Conservation (phyloP, 192 early-diverging fungal species). For the Rhizoclosmatium globosum region DNA sequence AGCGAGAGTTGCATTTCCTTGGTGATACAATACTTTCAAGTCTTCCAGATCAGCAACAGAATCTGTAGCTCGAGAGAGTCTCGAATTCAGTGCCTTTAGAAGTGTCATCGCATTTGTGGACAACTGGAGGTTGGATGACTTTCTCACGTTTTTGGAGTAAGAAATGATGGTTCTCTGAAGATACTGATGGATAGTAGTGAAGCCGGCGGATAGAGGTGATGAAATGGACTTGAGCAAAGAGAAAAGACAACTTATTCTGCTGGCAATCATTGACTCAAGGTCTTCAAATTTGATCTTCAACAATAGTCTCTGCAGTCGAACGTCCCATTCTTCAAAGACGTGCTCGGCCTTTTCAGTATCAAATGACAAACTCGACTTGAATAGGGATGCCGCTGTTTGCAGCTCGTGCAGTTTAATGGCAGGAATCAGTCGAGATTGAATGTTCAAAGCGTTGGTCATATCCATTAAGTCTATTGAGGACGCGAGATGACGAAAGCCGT, state of each 20-base stretch:
- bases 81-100: conserved; percentile 28
- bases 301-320: conserved; percentile 17
- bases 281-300: conserved; percentile 32
- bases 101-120: conserved; percentile 37
- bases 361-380: background rate
- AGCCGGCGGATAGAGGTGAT: background rate
- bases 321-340: conserved; percentile 38
- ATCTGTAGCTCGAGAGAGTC: too few species aligned
- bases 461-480: conserved; percentile 5
- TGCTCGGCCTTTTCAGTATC: background rate
- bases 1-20: conserved; percentile 44
- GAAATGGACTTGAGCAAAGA: conserved; percentile 24
- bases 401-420: conserved; percentile 38
- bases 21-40: conserved; percentile 42
- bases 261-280: conserved; percentile 42
- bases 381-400: background rate
- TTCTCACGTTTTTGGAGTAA: conserved; percentile 38
- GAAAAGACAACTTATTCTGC: conserved; percentile 23
- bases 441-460: background rate
- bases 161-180: conserved; percentile 24
- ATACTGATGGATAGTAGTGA: background rate
- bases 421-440: conserved; percentile 30
- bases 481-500: conserved; percentile 10
- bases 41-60: conserved; percentile 34
- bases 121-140: conserved; percentile 40